phyloP scores from a whole-genome alignment of 768 basidiomycete genomes.

The Agrocybe pediades region DNA sequence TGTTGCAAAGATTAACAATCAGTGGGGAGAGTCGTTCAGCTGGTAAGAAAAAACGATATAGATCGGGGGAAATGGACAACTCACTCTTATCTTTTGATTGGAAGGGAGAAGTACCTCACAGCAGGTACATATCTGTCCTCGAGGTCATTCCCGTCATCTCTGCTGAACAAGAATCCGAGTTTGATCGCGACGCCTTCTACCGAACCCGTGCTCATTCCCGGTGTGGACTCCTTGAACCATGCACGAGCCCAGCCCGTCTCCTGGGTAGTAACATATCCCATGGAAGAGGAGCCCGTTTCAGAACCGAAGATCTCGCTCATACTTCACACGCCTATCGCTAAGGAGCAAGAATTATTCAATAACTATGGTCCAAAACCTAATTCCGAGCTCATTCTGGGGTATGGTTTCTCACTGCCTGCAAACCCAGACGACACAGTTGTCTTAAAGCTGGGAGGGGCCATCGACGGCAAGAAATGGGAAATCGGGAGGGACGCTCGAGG shows the following conservation, averaged over 20 bases:
- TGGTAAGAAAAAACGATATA: conserved; percentile 50
- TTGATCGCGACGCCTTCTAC: conserved; percentile 52
- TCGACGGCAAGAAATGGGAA: conserved; percentile 54
- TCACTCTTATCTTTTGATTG: neutral
- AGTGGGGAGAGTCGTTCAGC: conserved; percentile 56
- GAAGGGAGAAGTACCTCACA: conserved; percentile 66
- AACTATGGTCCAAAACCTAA: conserved; percentile 94
- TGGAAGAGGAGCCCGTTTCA: conserved; percentile 9
- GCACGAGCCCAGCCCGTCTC: conserved; percentile 77
- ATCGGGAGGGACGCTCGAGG: conserved; percentile 59
- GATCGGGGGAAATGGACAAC: neutral
- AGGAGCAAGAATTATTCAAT: conserved; percentile 72
- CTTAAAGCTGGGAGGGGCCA: conserved; percentile 72
- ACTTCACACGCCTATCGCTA: conserved; percentile 41
- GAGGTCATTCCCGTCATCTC: conserved; percentile 85
- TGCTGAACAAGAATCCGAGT: conserved; percentile 62
- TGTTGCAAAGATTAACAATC: conserved; percentile 33
- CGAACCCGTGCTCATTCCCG: conserved; percentile 83
- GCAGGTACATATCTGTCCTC: conserved; percentile 83
- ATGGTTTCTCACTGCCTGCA: conserved; percentile 79
- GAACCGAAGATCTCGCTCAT: conserved; percentile 61
- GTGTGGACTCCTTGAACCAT: conserved; percentile 87
- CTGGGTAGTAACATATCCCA: conserved; percentile 64
- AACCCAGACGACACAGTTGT: conserved; percentile 90
- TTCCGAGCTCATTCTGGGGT: conserved; percentile 86